Evolutionary conservation across 305 asterid genomes (phyloP), one percentile per base, ranked within the genome.

Genomic region (Coffea humblotiana): DNA sequence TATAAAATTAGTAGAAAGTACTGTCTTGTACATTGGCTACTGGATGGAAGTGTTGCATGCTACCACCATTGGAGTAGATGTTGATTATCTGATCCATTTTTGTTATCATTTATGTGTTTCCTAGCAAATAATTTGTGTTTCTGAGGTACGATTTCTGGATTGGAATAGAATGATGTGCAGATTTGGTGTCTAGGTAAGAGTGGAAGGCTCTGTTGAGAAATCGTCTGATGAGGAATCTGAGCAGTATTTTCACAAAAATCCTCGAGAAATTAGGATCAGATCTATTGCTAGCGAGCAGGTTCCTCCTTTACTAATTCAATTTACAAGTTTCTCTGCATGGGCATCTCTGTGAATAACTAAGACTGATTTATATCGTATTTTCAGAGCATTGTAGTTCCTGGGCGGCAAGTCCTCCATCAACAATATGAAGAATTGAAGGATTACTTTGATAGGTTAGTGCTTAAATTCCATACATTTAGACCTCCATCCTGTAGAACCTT

Each of bases 201-300:
- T 94, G 48, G 98, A 92, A 90, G 98, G 98, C 76, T 79, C 92
- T 3, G 98, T 92, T 77, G 87, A 89, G 80, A 94, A 92, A 81
- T 93, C 92, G 15, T 85, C 97, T 35, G 92, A 90, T 49, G 93
- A 92, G 88, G 98, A 90, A 84, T 92, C 98, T 83, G 94, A 91
- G 76, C 86, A 88, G 67, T 94, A 92, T 86, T 94, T 94, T 75
- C 97, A 92, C 86, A 92, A 97, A 83, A 97, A 97, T 80, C 98
- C 98, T 54, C 87, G 92, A 79, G 97, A 94, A 82, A 91, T 97
- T 87, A 97, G 92, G 88, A 90, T 94, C 82, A 97, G 97, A 77
- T 97, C 98, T 78, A 88, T 91, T 78, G 97, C 90, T 83, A 92
- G 97, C 94, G 84, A 89, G 78, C 98, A 94, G 97, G 98, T 94